A percentile compares a stretch with the other conserved stretches of the same genome.
Conservation (phyloP, 1,284 basidiomycete species). For the Apiotrichum porosum region DNA sequence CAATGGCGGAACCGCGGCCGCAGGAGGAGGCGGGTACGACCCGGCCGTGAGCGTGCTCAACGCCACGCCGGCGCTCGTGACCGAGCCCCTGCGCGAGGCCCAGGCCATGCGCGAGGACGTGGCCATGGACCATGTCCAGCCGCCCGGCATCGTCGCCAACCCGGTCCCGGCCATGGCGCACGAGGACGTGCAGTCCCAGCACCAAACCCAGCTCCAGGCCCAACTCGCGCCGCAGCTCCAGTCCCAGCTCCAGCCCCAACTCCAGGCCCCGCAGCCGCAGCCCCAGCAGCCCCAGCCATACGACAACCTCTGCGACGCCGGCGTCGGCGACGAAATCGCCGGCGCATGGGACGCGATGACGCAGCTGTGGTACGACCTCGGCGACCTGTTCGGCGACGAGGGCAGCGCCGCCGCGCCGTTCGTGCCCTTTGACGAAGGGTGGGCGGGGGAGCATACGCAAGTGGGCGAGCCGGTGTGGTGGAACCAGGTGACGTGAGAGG, state of each 20-base stretch:
- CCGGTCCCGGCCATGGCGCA: too few species aligned
- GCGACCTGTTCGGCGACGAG: conserved; percentile 24
- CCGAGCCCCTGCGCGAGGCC: too few species aligned
- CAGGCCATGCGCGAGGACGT: too few species aligned
- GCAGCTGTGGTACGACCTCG: conserved; percentile 30
- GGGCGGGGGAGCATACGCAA: neutral
- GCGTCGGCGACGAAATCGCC: conserved; percentile 7
- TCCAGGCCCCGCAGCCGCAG: neutral
- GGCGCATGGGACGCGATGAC: conserved; percentile 33
- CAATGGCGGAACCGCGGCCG: neutral
- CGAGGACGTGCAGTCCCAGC: too few species aligned
- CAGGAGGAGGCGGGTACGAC: too few species aligned
- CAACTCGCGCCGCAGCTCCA: too few species aligned
- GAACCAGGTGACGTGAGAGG: neutral
- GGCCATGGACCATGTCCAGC: too few species aligned
- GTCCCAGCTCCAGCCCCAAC: too few species aligned
- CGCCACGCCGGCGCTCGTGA: neutral
- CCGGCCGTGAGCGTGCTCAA: neutral
- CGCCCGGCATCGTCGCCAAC: too few species aligned
- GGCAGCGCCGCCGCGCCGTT: too few species aligned
- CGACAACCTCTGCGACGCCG: neutral
- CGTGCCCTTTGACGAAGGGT: neutral
- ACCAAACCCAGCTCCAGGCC: too few species aligned
- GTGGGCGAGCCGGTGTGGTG: neutral
- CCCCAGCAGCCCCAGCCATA: neutral